Evolutionary conservation across 164 flowering plant species (phyloP).

Genomic region (Vitis riparia): DNA sequence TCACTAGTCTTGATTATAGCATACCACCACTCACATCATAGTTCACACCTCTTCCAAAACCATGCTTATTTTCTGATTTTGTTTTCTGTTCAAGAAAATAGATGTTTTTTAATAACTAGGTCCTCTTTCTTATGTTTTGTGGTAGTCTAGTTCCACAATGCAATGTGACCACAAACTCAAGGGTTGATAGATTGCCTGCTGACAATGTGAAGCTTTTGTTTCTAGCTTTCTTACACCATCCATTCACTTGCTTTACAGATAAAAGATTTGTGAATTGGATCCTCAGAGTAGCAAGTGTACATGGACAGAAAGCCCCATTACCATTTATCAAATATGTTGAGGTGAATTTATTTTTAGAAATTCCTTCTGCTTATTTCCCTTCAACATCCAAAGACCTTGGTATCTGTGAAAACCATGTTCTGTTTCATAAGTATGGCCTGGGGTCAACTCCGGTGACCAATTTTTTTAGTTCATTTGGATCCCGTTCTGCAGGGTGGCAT

Average conservation of each 20-base stretch:
- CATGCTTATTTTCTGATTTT: too few relatives aligned
- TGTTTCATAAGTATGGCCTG: not conserved
- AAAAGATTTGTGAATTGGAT: constrained; percentile 71
- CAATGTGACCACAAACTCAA: too few relatives aligned
- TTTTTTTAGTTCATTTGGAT: not conserved
- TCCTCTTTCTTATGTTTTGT: too few relatives aligned
- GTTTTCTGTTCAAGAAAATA: too few relatives aligned
- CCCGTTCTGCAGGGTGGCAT: not conserved
- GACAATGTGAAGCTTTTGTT: not conserved
- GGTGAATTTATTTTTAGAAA: constrained; percentile 35
- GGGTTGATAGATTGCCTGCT: not conserved
- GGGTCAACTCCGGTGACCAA: not conserved
- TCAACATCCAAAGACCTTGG: not conserved
- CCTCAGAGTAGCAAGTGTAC: constrained; percentile 69
- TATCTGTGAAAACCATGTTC: not conserved
- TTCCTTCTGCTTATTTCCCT: not conserved
- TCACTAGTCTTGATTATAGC: too few relatives aligned
- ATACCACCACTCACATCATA: too few relatives aligned
- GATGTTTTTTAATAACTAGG: too few relatives aligned
- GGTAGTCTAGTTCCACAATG: not conserved
- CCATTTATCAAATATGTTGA: constrained; percentile 83
- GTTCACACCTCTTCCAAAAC: too few relatives aligned
- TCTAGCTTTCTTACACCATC: constrained; percentile 2
- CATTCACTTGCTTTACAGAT: constrained; percentile 49
- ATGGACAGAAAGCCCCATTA: constrained; percentile 75